Percentiles rank a stretch among this genome's conserved stretches.
Conservation (phyloP, 2,329 filamentous ascomycete species). For the Cadophora malorum region DNA sequence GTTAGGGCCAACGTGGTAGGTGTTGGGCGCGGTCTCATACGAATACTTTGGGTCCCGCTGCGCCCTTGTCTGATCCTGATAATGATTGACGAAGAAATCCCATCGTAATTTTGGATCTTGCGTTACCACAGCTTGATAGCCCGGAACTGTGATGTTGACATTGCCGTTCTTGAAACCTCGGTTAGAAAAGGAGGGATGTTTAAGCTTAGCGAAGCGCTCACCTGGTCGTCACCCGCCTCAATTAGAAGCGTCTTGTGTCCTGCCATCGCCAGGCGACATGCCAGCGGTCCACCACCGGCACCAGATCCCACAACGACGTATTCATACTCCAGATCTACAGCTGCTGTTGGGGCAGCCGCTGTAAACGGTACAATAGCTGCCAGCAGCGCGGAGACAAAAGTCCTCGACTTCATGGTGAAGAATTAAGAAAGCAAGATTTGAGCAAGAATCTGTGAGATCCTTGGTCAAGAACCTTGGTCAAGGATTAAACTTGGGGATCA, state of each 20-base stretch:
- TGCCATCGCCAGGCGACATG: constrained; percentile 57
- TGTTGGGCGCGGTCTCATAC: constrained; percentile 46
- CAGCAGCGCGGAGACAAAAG: not conserved
- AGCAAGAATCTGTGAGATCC: not conserved
- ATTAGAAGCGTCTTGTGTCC: constrained; percentile 59
- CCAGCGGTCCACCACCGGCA: constrained; percentile 57
- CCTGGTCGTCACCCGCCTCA: constrained; percentile 60
- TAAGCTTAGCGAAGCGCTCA: constrained; percentile 24
- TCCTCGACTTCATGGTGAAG: constrained; percentile 3
- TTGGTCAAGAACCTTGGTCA: not conserved
- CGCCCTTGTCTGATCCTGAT: constrained; percentile 28
- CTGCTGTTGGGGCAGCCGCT: not conserved
- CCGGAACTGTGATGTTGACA: constrained; percentile 50
- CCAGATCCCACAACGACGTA: constrained; percentile 62
- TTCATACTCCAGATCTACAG: constrained; percentile 50
- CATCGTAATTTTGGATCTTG: constrained; percentile 54
- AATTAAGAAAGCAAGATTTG: not conserved
- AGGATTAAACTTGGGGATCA: not conserved
- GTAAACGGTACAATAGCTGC: not conserved
- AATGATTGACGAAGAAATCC: constrained; percentile 52
- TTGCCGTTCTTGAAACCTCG: constrained; percentile 14
- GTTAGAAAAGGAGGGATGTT: not conserved
- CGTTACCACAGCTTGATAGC: constrained; percentile 53
- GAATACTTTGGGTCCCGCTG: constrained; percentile 32
- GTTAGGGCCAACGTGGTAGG: constrained; percentile 36